Base-by-base conservation (phyloP, 2,329 filamentous ascomycete species). In the Teratosphaeria viscida region DNA sequence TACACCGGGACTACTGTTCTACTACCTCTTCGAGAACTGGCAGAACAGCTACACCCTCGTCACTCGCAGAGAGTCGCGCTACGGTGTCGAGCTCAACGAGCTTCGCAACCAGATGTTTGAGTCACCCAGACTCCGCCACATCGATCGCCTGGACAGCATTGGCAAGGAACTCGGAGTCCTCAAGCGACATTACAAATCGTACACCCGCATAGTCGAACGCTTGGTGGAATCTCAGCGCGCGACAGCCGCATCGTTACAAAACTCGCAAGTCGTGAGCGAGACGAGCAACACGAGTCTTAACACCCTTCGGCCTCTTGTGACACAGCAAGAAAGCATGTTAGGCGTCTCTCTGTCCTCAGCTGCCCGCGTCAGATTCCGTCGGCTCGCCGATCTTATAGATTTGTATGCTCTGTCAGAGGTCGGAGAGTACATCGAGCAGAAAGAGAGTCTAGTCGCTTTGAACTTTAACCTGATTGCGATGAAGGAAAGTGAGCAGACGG, bases 381-480 rank as follows among this genome's bases (percentile, higher is more conserved):
- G 84, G 6, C 74, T 87, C 2, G 77, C 79, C 61, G 82, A 86
- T 65, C 78, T 82, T 52, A 78, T 86, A 58, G 76, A 81, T 59
- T 75, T 85, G 49, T 80, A 86, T 55, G 85, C 85, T 61, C 70
- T 87, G 49, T 82, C 79, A 65, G 82, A 85, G 60, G 84, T 85
- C 29, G 76, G 82, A 56, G 84, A 85, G 65, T 83, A 83, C 60
- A 72, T 90, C 26, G 82, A 82, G 32, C 87, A 90, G 71, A 90
- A 89, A 68, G 84, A 86, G 29, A 83, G 84, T 0, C 75, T 91
- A 29, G 85, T 87, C 3, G 82, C 82, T 63, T 83, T 89, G 85
- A 90, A 90, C 71, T 90, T 90, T 78, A 89, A 88, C 71, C 79
- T 91, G 63, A 89, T 87, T 60, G 84, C 87, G 19, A 84, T 90